Evolutionary conservation across 805 yeast genomes (phyloP), one percentile per base, ranked within the genome.

Genomic region (Saccharomycopsis sp.): DNA sequence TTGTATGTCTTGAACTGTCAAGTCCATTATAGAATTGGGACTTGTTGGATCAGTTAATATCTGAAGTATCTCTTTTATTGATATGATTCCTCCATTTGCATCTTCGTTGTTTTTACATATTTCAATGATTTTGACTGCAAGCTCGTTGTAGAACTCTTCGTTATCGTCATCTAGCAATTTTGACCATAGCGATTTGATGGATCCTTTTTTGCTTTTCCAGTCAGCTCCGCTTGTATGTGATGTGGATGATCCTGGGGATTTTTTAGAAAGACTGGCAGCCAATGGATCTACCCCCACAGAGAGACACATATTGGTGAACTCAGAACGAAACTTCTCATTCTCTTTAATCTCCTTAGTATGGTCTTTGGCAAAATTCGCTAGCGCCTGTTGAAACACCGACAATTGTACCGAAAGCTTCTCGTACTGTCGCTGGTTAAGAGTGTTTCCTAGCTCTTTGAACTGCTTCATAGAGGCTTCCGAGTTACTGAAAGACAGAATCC

Each of bases 281-380:
- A 91, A 68, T 0, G 97, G 94, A 68, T 91, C 97, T 18, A 91
- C 84, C 1, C 97, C 97, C 29, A 91, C 84, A 63, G 84, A 80
- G 2, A 79, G 74, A 65, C 97, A 90, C 73, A 91, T 84, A 59
- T 80, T 79, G 41, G 89, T 82, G 68, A 91, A 89, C 66, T 88
- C 85, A 29, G 78, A 73, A 34, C 95, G 74, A 65, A 90, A 80
- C 57, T 81, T 81, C 0, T 84, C 77, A 67, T 88, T 85, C 52
- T 75, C 75, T 55, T 79, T 72, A 50, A 91, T 83, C 62, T 87
- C 90, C 5, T 76, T 75, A 9, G 84, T 83, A 67, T 91, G 90
- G 21, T 84, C 85, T 47, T 74, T 75, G 14, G 94, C 90, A 70
- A 89, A 89, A 63, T 81, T 81, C n/a, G 85, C 71, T 41, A 92